Percentiles rank a stretch among this genome's conserved stretches.
phyloP scores from a whole-genome alignment of 345 rosid species.

The Populus davidiana region DNA sequence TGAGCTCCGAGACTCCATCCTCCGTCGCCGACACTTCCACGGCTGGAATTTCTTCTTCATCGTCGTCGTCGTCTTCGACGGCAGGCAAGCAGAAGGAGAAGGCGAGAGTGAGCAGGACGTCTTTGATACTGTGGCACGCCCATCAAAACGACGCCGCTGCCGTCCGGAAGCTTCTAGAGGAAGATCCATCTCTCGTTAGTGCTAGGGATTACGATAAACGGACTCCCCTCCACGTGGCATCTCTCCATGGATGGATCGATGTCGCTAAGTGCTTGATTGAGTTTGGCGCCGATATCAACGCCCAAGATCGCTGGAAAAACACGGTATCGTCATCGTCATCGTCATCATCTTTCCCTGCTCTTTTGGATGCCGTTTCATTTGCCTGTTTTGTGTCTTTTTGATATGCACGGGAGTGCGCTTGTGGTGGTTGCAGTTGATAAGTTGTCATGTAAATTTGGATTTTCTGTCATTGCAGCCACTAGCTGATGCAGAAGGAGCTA shows the following conservation, averaged over 20 bases:
- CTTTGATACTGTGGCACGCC: slow-evolving; percentile 94
- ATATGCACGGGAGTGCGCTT: neutral
- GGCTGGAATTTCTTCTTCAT: slow-evolving; percentile 15
- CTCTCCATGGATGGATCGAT: slow-evolving; percentile 93
- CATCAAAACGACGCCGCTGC: slow-evolving; percentile 90
- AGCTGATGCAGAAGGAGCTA: slow-evolving; percentile 99
- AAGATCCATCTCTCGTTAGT: slow-evolving; percentile 73
- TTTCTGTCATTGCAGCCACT: slow-evolving; percentile 56
- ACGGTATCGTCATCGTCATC: slow-evolving; percentile 46
- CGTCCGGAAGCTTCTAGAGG: slow-evolving; percentile 88
- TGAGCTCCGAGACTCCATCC: slow-evolving; percentile 51
- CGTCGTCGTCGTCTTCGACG: slow-evolving; percentile 23
- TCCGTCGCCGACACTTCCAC: slow-evolving; percentile 31
- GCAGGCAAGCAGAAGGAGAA: slow-evolving; percentile 85
- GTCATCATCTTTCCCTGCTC: neutral
- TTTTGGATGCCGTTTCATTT: neutral
- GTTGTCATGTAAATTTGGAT: neutral
- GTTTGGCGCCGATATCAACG: slow-evolving; percentile 94
- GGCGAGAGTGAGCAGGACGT: slow-evolving; percentile 96
- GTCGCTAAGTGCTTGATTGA: slow-evolving; percentile 85
- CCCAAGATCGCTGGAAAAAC: slow-evolving; percentile 99
- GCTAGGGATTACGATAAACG: slow-evolving; percentile 93
- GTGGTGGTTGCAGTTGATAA: neutral
- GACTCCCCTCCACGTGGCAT: slow-evolving; percentile 94
- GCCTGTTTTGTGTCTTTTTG: neutral